Evolutionary conservation across 148 eudicot genomes (phyloP), one percentile per base, ranked within the genome.

Genomic region (Vaccinium vitisidaea): DNA sequence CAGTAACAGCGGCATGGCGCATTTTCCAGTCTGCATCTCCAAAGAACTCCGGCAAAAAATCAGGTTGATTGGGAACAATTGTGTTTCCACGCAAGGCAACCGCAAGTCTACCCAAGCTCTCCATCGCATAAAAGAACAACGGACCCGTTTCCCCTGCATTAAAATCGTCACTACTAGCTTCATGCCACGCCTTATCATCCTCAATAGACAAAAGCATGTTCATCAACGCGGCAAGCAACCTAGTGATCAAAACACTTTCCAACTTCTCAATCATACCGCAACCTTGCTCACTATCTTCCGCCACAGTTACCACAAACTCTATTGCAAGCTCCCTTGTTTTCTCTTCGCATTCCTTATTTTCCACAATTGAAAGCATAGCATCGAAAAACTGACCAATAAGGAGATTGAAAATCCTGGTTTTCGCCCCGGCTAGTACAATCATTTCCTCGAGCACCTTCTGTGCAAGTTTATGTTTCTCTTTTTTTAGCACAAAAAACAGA

Each of bases 41-140:
- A 84, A 90, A 88, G 74, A 61, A 87, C 19, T 73, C 86, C 0
- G 90, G 89, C 63, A 88, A 88, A 54, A 88, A 5, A 88, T 90
- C 92, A 1, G 89, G 88, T 9, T 89, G 86, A 59, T 86, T 90
- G 3, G 89, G 86, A 15, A 85, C 87, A 85, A 90, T 87, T 2
- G 92, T 85, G 61, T 86, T 88, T 8, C 92, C 92, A 27, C 92
- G 85, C 73, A 90, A 65, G n/a, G 92, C 73, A 21, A 88, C 87
- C 3, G 92, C 84, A 58, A 90, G 67, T 69, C 92, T 88, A 88
- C 88, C 92, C 87, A 90, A 84, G 92, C 23, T 86, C 92, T 53
- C 55, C 18, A 90, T 87, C 39, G 88, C 81, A 59, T 88, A 90
- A 81, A 86, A 69, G 74, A 23, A 69, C 74, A n/a, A 88, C n/a